Conservation (phyloP, 352 stramenopile genomes). For the Aphanomyces euteiches region DNA sequence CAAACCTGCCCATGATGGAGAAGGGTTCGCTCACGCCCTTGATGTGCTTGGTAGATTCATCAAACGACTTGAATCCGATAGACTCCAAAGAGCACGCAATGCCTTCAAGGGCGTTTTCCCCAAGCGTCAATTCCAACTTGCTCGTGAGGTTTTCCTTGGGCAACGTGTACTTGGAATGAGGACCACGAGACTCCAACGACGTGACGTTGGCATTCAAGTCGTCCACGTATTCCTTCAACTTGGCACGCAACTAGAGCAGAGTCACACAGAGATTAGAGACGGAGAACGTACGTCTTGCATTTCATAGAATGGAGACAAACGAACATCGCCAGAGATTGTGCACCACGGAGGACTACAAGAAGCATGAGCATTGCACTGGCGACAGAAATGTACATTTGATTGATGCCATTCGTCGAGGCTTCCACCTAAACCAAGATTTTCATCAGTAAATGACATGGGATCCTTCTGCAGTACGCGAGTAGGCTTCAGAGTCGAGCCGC, state of each 20-base stretch:
- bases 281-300: constrained; percentile 33
- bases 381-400: neutral
- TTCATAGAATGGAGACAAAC: constrained; percentile 54
- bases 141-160: constrained; percentile 70
- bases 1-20: constrained; percentile 84
- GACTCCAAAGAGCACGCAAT: constrained; percentile 91
- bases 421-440: neutral
- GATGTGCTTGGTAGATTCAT: constrained; percentile 70
- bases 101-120: constrained; percentile 76
- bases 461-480: constrained; percentile 40
- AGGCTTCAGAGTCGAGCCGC: constrained; percentile 83
- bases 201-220: constrained; percentile 82
- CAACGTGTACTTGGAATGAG: constrained; percentile 89
- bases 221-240: neutral
- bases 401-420: neutral
- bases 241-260: neutral
- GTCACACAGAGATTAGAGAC: neutral
- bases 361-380: neutral
- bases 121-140: constrained; percentile 86
- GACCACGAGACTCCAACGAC: constrained; percentile 75
- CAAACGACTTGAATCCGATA: constrained; percentile 81
- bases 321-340: constrained; percentile 48
- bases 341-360: constrained; percentile 45
- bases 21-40: constrained; percentile 84
- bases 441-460: neutral